Percentiles rank a stretch among this genome's conserved stretches.
Conservation (phyloP, 129 eudicot genomes). For the Lonicera japonica region DNA sequence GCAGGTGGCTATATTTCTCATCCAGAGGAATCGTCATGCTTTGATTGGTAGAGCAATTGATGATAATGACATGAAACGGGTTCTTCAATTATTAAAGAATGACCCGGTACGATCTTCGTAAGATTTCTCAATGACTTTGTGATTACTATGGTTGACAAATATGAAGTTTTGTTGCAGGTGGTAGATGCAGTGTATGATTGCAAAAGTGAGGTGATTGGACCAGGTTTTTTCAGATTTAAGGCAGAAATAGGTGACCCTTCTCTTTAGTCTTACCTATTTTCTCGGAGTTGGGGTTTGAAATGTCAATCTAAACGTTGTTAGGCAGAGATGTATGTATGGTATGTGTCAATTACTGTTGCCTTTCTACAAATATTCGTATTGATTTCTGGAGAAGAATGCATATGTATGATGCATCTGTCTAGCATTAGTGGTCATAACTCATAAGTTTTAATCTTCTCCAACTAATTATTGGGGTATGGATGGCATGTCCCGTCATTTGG, state of each 20-base stretch:
- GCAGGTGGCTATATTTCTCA: slow-evolving; percentile 95
- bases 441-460: not conserved
- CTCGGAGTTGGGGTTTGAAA: not conserved
- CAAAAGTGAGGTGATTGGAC: slow-evolving; percentile 99
- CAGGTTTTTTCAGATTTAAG: slow-evolving; percentile 94
- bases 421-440: no score
- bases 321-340: no score
- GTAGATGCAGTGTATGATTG: slow-evolving; percentile 95
- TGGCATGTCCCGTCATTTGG: not conserved
- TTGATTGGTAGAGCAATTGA: slow-evolving; percentile 98
- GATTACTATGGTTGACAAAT: slow-evolving; percentile 7
- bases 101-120: slow-evolving; percentile 56
- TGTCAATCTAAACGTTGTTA: not conserved
- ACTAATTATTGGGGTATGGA: not conserved
- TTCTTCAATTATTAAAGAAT: slow-evolving; percentile 77
- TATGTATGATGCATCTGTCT: not conserved
- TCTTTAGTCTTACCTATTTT: not conserved
- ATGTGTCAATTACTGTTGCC: not conserved
- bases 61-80: slow-evolving; percentile 85
- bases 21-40: slow-evolving; percentile 95
- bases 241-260: slow-evolving; percentile 78
- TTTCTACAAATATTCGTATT: not conserved
- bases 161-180: slow-evolving; percentile 47
- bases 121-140: slow-evolving; percentile 2
- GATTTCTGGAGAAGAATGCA: not conserved